Percentiles rank a stretch among this genome's conserved stretches.
Conservation (phyloP, 1,139 yeast genomes). For the Suhomyces choctaworum region DNA sequence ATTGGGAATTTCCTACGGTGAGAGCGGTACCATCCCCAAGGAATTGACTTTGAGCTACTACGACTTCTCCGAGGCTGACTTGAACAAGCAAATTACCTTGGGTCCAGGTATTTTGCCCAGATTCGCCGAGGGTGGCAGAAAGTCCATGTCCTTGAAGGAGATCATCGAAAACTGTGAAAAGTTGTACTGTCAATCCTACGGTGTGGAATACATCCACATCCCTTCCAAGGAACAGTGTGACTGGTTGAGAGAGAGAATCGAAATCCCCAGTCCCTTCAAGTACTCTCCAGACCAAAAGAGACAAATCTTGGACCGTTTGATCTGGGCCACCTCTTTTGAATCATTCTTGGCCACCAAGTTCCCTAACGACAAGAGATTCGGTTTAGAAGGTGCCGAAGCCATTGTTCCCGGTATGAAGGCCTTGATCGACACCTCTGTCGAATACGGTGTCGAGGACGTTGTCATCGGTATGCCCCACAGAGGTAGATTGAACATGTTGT, state of each 20-base stretch:
- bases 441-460: slow-evolving; percentile 89
- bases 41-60: slow-evolving; percentile 91
- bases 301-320: slow-evolving; percentile 92
- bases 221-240: slow-evolving; percentile 96
- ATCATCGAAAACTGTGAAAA: slow-evolving; percentile 76
- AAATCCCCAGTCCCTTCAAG: slow-evolving; percentile 84
- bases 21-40: slow-evolving; percentile 61
- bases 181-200: slow-evolving; percentile 85
- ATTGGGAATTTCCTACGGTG: slow-evolving; percentile 82
- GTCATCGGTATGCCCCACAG: slow-evolving; percentile 99
- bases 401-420: slow-evolving; percentile 97
- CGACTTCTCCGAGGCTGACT: slow-evolving; percentile 84
- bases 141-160: slow-evolving; percentile 71
- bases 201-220: slow-evolving; percentile 94
- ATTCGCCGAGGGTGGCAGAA: slow-evolving; percentile 70
- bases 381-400: slow-evolving; percentile 97
- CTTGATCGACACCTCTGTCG: slow-evolving; percentile 90
- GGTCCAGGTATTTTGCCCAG: slow-evolving; percentile 98
- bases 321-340: slow-evolving; percentile 96
- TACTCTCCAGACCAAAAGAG: slow-evolving; percentile 89
- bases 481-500: slow-evolving; percentile 96
- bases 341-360: slow-evolving; percentile 88
- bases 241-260: slow-evolving; percentile 96
- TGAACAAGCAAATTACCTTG: slow-evolving; percentile 78
- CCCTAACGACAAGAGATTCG: slow-evolving; percentile 98